These are phyloP conservation scores for Ophiocytium majus DNA, from an alignment of 352 stramenopile species.

Conservation along the genomic window DNA sequence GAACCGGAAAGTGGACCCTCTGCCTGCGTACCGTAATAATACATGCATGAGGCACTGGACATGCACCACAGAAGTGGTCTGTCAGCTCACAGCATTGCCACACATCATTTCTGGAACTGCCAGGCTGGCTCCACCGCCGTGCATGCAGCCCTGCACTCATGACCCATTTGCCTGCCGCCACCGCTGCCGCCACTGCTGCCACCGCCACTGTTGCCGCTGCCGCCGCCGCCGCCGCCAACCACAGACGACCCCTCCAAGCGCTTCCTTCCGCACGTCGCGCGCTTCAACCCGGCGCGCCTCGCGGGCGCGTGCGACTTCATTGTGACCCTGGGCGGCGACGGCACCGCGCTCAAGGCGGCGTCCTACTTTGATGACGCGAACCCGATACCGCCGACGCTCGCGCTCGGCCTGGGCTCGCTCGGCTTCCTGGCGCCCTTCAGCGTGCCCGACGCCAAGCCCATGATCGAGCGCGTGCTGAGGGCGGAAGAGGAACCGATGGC, in stretches of 20 bases:
- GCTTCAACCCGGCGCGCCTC: slow-evolving; percentile 36
- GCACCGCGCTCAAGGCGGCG: slow-evolving; percentile 50
- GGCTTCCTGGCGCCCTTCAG: slow-evolving; percentile 92
- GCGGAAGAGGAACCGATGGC: slow-evolving; percentile 39
- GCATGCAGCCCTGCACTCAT: too few relatives aligned
- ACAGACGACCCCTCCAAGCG: background rate
- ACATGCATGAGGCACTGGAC: too few relatives aligned
- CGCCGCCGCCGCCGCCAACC: too few relatives aligned
- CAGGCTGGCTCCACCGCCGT: too few relatives aligned
- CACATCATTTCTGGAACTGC: too few relatives aligned
- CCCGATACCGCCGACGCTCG: slow-evolving; percentile 81
- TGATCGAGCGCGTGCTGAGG: slow-evolving; percentile 46
- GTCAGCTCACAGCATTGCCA: too few relatives aligned
- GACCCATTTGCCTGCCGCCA: too few relatives aligned
- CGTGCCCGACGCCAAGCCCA: slow-evolving; percentile 30
- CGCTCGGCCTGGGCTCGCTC: slow-evolving; percentile 87
- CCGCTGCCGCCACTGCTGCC: too few relatives aligned
- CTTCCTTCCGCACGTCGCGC: slow-evolving; percentile 45
- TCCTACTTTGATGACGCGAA: slow-evolving; percentile 55
- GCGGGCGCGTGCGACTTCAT: slow-evolving; percentile 43
- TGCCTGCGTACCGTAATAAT: too few relatives aligned
- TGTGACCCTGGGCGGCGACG: slow-evolving; percentile 46
- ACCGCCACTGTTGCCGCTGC: too few relatives aligned
- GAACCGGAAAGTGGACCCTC: too few relatives aligned
- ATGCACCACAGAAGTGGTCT: too few relatives aligned